Evolutionary conservation across 768 basidiomycete genomes (phyloP).

Genomic region (Trametes meyenii): DNA sequence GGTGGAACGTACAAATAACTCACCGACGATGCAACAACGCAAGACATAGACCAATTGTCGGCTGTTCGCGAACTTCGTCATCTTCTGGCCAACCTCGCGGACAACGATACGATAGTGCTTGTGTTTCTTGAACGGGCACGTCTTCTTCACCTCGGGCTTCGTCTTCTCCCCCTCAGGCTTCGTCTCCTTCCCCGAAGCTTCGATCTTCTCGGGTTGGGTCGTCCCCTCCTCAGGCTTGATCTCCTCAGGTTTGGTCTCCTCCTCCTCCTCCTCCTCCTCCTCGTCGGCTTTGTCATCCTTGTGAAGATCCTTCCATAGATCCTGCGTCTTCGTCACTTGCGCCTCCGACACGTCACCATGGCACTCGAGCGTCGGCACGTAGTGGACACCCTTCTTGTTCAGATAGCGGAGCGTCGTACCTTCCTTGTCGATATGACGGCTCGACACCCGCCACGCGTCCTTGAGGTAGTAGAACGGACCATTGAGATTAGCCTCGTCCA

Average conservation of each 20-base stretch:
- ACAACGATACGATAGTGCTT: constrained; percentile 9
- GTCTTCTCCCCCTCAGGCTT: too few relatives aligned
- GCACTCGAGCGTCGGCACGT: constrained; percentile 1
- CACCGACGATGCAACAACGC: neutral
- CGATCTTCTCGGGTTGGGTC: too few relatives aligned
- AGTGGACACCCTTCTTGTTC: neutral
- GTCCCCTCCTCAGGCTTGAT: neutral
- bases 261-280: too few relatives aligned
- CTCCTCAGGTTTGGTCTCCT: too few relatives aligned
- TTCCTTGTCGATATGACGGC: constrained; percentile 1
- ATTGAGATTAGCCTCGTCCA: constrained; percentile 2
- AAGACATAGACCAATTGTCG: neutral
- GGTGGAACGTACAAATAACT: neutral
- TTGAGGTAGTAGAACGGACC: constrained; percentile 18
- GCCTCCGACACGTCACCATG: neutral
- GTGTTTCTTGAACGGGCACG: neutral
- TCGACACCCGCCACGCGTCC: constrained; percentile 18
- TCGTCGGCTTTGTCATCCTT: neutral
- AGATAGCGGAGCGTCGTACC: neutral
- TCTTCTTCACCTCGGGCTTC: too few relatives aligned
- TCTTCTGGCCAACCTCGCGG: neutral
- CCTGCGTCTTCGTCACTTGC: neutral
- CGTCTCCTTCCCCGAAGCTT: too few relatives aligned
- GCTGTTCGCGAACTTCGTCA: neutral
- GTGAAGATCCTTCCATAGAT: neutral